phyloP scores from a whole-genome alignment of 306 rosid genomes.

The Ormosia emarginata region DNA sequence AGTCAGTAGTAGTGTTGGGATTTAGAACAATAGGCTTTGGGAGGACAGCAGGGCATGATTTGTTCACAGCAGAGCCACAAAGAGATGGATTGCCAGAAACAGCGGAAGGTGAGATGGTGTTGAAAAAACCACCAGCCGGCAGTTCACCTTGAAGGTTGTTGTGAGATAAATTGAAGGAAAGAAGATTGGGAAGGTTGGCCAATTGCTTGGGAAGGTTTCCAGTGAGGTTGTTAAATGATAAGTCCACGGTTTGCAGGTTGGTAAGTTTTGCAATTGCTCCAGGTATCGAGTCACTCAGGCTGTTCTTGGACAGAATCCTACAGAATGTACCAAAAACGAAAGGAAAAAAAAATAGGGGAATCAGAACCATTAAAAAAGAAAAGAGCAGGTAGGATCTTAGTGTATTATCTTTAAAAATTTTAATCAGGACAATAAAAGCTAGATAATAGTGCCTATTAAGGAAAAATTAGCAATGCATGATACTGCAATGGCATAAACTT shows the following conservation, averaged over 20 bases:
- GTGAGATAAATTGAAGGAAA: conserved; percentile 83
- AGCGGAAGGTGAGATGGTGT: conserved; percentile 74
- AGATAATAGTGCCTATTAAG: background rate
- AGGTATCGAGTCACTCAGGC: conserved; percentile 65
- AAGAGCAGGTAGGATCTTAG: background rate
- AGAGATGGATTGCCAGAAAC: conserved; percentile 83
- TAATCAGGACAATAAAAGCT: background rate
- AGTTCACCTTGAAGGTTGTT: conserved; percentile 92
- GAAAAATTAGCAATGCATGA: conserved; percentile 14
- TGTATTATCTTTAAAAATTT: background rate
- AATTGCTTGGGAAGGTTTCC: conserved; percentile 86
- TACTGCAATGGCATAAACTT: background rate
- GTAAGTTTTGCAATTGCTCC: conserved; percentile 68
- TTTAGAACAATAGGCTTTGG: conserved; percentile 97
- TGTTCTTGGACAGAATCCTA: conserved; percentile 72
- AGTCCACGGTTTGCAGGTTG: conserved; percentile 68
- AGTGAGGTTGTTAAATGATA: conserved; percentile 68
- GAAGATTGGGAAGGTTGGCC: conserved; percentile 80
- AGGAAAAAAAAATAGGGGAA: background rate
- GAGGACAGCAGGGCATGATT: conserved; percentile 77
- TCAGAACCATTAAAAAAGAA: background rate
- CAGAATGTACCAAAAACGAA: conserved; percentile 24
- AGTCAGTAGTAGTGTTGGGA: conserved; percentile 77
- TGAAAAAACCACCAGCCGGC: conserved; percentile 88
- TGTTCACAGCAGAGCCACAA: conserved; percentile 85